A percentile compares a stretch with the other conserved stretches of the same genome.
Evolutionary conservation across 805 yeast species (phyloP).

Genomic region (Hanseniaspora valbyensis): DNA sequence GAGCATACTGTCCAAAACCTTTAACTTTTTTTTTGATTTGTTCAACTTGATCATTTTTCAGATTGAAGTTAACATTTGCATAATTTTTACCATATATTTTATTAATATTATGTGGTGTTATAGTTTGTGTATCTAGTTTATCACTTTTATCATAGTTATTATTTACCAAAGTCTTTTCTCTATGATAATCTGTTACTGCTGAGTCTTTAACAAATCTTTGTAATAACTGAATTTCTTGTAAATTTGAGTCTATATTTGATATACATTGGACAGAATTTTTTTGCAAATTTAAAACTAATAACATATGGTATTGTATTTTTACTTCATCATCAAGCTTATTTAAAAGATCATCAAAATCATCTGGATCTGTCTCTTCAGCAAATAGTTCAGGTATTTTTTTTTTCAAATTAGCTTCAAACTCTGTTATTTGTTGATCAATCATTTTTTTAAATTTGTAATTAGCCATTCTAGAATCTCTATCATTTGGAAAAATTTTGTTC

Average conservation of each 20-base stretch:
- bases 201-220: conserved; percentile 33
- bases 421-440: conserved; percentile 17
- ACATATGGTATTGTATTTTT: conserved; percentile 41
- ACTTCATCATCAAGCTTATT: conserved; percentile 47
- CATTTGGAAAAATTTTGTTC: conserved; percentile 16
- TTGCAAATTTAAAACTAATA: conserved; percentile 1
- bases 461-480: conserved; percentile 62
- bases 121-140: conserved; percentile 41
- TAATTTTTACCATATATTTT: conserved; percentile 41
- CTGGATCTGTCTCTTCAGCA: conserved; percentile 28
- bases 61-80: conserved; percentile 11
- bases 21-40: conserved; percentile 54
- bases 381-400: conserved; percentile 20
- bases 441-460: conserved; percentile 48
- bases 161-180: conserved; percentile 15
- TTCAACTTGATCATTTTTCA: conserved; percentile 24
- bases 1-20: conserved; percentile 86
- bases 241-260: conserved; percentile 42
- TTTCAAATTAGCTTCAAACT: conserved; percentile 36
- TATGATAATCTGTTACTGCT: conserved; percentile 19
- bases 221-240: conserved; percentile 61
- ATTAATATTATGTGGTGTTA: conserved; percentile 5
- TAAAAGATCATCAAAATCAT: conserved; percentile 20
- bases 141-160: conserved; percentile 22
- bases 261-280: conserved; percentile 12